Percentiles rank a stretch among this genome's conserved stretches.
Conservation (phyloP, 2,329 filamentous ascomycete species). For the Aspergillus jensenii region DNA sequence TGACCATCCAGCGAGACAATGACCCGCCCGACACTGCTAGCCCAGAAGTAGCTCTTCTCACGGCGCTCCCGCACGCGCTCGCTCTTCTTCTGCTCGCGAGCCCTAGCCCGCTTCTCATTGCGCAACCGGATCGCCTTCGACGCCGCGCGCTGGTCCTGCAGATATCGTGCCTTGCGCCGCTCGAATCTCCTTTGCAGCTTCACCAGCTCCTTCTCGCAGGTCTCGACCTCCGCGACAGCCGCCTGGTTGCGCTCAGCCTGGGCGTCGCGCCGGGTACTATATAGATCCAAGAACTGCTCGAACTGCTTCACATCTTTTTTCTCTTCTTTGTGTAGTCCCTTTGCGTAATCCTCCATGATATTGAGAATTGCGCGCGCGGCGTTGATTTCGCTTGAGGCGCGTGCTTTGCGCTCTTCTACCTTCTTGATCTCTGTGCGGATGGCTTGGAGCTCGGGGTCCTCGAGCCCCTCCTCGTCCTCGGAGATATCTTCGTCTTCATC, state of each 20-base stretch:
- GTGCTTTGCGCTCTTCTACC: constrained; percentile 31
- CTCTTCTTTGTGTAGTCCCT: constrained; percentile 28
- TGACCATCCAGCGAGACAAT: constrained; percentile 37
- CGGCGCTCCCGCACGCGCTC: constrained; percentile 22
- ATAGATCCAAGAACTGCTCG: constrained; percentile 35
- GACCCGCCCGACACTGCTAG: constrained; percentile 33
- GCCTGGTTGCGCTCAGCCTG: constrained; percentile 25
- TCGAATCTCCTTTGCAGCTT: constrained; percentile 1
- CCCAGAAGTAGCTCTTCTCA: constrained; percentile 40
- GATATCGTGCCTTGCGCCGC: constrained; percentile 17
- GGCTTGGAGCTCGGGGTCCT: constrained; percentile 21
- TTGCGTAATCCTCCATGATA: constrained; percentile 38
- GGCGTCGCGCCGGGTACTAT: constrained; percentile 28
- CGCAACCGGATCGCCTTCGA: constrained; percentile 16
- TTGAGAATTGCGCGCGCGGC: constrained; percentile 23
- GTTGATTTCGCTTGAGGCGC: constrained; percentile 27
- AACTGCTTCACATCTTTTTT: constrained; percentile 33
- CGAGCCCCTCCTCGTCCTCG: constrained; percentile 11
- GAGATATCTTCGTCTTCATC: constrained; percentile 4
- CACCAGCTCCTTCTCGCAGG: constrained; percentile 27
- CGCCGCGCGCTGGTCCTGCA: constrained; percentile 23
- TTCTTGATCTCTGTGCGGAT: constrained; percentile 32
- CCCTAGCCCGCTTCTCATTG: constrained; percentile 26
- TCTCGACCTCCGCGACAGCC: constrained; percentile 24
- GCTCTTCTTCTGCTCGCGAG: constrained; percentile 6